Conservation (phyloP, 2,329 filamentous ascomycete species). For the Akanthomyces uredinophilus region DNA sequence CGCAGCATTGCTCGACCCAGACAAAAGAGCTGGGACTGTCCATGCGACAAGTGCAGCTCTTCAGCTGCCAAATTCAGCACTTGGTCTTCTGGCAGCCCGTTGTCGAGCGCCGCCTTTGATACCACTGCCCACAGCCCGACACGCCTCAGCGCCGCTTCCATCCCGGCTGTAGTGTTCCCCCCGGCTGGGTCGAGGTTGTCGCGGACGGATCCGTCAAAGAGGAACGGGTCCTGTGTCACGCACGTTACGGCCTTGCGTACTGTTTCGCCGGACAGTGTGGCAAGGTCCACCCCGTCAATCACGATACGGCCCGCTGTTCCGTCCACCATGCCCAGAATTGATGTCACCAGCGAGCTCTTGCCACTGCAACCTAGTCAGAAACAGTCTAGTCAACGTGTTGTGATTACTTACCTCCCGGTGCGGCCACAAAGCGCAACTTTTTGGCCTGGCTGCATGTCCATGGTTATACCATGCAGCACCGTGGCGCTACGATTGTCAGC, state of each 20-base stretch:
- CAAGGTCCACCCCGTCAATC: slow-evolving; percentile 2
- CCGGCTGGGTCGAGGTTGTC: background rate
- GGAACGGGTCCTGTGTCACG: slow-evolving; percentile 4
- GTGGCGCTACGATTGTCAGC: background rate
- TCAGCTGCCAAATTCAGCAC: background rate
- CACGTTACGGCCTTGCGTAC: background rate
- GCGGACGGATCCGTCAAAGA: slow-evolving; percentile 3
- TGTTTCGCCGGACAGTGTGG: background rate
- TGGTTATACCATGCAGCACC: background rate
- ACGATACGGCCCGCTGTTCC: background rate
- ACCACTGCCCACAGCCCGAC: slow-evolving; percentile 3
- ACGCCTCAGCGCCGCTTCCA: background rate
- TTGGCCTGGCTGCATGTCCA: background rate
- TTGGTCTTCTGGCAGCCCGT: background rate
- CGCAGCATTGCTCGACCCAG: slow-evolving; percentile 1
- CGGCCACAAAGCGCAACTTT: slow-evolving; percentile 5
- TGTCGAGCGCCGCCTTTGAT: background rate
- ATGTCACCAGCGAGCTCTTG: slow-evolving; percentile 7
- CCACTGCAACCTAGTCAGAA: background rate
- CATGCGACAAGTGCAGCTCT: slow-evolving; percentile 5
- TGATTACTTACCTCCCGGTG: background rate
- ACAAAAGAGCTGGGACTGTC: slow-evolving; percentile 4
- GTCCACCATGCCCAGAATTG: slow-evolving; percentile 8
- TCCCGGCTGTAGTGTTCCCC: background rate
- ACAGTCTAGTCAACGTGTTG: background rate